phyloP scores from a whole-genome alignment of 768 basidiomycete genomes.

The Boletus rex-veris region DNA sequence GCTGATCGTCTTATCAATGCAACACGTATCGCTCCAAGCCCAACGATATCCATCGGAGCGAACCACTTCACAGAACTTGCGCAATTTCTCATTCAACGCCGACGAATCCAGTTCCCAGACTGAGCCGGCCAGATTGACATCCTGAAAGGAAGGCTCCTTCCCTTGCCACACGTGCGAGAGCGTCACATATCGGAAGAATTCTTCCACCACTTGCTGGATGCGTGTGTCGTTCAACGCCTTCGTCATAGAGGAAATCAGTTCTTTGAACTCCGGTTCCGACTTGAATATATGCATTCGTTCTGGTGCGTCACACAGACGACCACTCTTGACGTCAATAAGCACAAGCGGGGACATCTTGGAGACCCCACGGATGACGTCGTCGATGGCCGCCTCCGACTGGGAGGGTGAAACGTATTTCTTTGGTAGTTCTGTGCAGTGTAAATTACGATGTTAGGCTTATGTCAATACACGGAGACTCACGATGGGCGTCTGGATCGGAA shows the following conservation, averaged over 20 bases:
- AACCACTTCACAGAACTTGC: constrained; percentile 6
- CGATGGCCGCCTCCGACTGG: neutral
- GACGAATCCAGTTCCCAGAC: constrained; percentile 9
- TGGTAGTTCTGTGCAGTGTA: neutral
- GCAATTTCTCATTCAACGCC: constrained; percentile 1
- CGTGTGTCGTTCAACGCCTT: neutral
- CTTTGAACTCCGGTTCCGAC: neutral
- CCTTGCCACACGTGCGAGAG: constrained; percentile 15
- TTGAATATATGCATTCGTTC: neutral
- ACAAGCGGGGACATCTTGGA: neutral
- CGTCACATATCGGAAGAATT: constrained; percentile 10
- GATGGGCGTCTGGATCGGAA: neutral
- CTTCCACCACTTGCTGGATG: neutral
- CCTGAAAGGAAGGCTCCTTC: constrained; percentile 9
- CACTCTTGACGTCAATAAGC: neutral
- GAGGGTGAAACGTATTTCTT: neutral
- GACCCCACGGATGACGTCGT: neutral
- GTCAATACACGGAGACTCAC: neutral
- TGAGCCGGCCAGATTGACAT: neutral
- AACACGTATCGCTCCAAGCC: constrained; percentile 14
- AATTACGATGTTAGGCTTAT: neutral
- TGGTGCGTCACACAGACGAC: neutral
- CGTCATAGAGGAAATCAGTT: constrained; percentile 8
- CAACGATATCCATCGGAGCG: constrained; percentile 8
- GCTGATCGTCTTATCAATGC: constrained; percentile 12